Conservation (phyloP, 345 rosid genomes). For the Boechera stricta region DNA sequence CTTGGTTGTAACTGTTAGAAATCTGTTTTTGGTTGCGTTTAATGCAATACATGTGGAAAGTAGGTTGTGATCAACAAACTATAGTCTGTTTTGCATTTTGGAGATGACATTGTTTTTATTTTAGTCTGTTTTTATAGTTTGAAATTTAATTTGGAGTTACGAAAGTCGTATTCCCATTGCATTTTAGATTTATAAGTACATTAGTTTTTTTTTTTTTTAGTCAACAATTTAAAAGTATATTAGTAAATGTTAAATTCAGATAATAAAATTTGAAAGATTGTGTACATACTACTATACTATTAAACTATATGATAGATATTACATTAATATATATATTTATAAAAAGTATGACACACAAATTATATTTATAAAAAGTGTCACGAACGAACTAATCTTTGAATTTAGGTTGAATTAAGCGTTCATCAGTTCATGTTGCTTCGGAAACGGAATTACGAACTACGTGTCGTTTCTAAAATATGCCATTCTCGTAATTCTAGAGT, state of each 20-base stretch:
- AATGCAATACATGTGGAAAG: no score
- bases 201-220: no score
- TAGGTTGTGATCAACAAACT: no score
- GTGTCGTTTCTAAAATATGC: slow-evolving; percentile 21
- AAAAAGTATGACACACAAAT: background rate
- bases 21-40: no score
- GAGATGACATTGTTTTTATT: background rate
- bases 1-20: no score
- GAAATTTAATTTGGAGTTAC: background rate
- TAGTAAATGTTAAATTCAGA: no score
- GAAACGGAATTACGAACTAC: slow-evolving; percentile 26
- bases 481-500: slow-evolving; percentile 10
- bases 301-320: background rate
- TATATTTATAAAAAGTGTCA: no score
- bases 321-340: background rate
- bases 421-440: slow-evolving; percentile 30
- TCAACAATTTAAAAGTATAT: background rate
- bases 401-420: no score
- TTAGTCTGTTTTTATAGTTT: no score
- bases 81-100: background rate
- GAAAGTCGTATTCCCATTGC: background rate
- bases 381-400: no score
- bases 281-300: background rate
- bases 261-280: no score
- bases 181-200: background rate